Evolutionary conservation across 2,329 filamentous ascomycete species (phyloP).

Genomic region (Xylariaceae sp.): DNA sequence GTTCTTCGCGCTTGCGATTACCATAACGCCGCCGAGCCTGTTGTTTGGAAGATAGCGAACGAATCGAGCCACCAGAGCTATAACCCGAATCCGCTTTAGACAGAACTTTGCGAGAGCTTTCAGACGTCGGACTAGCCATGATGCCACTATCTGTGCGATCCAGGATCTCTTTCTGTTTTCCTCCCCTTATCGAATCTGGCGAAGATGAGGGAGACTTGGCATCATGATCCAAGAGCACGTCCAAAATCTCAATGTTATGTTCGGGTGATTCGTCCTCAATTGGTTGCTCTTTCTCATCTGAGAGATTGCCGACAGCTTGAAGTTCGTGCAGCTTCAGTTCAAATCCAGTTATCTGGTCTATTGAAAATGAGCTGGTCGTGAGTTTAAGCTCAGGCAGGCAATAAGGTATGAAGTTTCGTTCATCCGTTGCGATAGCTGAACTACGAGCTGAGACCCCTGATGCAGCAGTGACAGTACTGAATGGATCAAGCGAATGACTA

Average conservation of each 20-base stretch:
- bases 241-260: constrained; percentile 25
- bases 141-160: constrained; percentile 46
- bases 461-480: background rate
- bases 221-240: constrained; percentile 36
- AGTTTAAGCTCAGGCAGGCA: constrained; percentile 29
- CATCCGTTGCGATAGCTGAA: background rate
- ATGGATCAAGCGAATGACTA: background rate
- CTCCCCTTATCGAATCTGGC: constrained; percentile 21
- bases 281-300: constrained; percentile 43
- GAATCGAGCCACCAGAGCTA: constrained; percentile 54
- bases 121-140: constrained; percentile 41
- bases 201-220: constrained; percentile 36
- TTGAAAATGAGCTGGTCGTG: constrained; percentile 32
- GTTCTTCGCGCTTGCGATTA: constrained; percentile 11
- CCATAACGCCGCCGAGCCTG: constrained; percentile 27
- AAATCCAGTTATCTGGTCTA: constrained; percentile 26
- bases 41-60: constrained; percentile 41
- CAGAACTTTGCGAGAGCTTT: constrained; percentile 40
- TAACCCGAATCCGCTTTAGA: constrained; percentile 58
- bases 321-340: constrained; percentile 32
- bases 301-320: constrained; percentile 44
- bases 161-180: constrained; percentile 29
- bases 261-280: constrained; percentile 40
- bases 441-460: background rate
- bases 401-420: constrained; percentile 1